Evolutionary conservation across 495 filamentous ascomycete genomes (phyloP).

Genomic region (Penicillium silybi): DNA sequence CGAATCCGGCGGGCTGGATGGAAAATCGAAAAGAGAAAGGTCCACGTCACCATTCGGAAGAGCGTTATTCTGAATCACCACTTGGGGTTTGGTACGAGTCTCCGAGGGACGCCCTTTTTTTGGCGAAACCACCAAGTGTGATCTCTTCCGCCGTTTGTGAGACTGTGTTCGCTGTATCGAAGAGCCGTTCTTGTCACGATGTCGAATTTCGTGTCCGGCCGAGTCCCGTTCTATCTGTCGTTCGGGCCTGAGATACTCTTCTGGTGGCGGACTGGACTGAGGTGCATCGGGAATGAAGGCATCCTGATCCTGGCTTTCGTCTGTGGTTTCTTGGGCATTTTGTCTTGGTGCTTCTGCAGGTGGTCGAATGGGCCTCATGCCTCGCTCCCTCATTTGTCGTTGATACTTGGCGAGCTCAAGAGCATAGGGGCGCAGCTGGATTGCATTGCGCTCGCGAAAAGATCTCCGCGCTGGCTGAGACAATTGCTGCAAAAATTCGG

Average conservation of each 20-base stretch:
- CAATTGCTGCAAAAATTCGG: conserved; percentile 30
- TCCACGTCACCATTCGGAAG: conserved; percentile 6
- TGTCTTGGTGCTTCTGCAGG: conserved; percentile 23
- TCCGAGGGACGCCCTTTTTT: conserved; percentile 3
- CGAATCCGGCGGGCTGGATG: conserved; percentile 41
- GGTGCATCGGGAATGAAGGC: conserved; percentile 22
- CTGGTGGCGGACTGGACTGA: conserved; percentile 32
- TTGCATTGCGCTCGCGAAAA: conserved; percentile 66
- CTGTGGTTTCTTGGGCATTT: conserved; percentile 34
- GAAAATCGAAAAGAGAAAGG: conserved; percentile 26
- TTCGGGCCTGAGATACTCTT: conserved; percentile 20
- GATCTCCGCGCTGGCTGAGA: conserved; percentile 35
- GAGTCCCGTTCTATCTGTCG: conserved; percentile 6
- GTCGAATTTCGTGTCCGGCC: not conserved
- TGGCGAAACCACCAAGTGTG: conserved; percentile 16
- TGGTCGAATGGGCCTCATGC: conserved; percentile 59
- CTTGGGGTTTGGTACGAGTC: conserved; percentile 11
- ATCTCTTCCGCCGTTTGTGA: conserved; percentile 33
- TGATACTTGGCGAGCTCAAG: conserved; percentile 66
- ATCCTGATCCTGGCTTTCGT: conserved; percentile 50
- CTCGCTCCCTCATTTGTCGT: conserved; percentile 54
- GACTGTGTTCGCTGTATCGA: conserved; percentile 1
- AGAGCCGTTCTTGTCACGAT: not conserved
- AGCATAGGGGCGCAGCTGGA: conserved; percentile 70
- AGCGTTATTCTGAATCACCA: conserved; percentile 26